Percentiles rank a stretch among this genome's conserved stretches.
phyloP scores from a whole-genome alignment of 2,329 filamentous ascomycete species.

The Camillea tinctor region DNA sequence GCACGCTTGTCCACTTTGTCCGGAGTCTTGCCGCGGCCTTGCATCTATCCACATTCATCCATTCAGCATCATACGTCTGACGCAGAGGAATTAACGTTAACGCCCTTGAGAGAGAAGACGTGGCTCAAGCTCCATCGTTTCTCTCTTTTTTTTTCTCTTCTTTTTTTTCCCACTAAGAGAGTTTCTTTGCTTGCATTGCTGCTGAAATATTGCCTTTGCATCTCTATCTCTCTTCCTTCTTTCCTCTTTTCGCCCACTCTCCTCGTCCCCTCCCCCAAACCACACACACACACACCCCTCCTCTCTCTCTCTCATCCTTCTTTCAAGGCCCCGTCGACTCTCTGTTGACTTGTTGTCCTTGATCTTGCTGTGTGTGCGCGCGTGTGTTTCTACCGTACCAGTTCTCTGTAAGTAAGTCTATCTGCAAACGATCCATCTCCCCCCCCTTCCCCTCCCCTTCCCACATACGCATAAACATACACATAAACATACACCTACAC shows the following conservation, averaged over 20 bases:
- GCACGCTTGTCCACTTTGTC: background rate
- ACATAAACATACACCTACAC: too few species aligned
- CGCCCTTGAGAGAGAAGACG: background rate
- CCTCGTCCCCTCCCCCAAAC: background rate
- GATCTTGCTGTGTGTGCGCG: background rate
- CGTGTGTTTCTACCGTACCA: background rate
- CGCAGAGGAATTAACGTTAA: background rate
- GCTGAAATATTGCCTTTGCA: conserved; percentile 43
- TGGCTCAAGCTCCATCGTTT: background rate
- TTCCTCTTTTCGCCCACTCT: conserved; percentile 16
- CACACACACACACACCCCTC: too few species aligned
- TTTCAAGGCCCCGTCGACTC: background rate
- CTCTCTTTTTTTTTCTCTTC: too few species aligned
- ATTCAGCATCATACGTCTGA: background rate
- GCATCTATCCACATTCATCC: background rate
- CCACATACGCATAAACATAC: too few species aligned
- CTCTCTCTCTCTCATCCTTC: conserved; percentile 5
- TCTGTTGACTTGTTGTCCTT: too few species aligned
- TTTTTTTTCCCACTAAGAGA: conserved; percentile 1
- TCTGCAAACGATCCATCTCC: background rate
- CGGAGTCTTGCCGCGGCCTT: background rate
- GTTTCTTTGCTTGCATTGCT: conserved; percentile 31
- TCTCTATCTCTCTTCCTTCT: conserved; percentile 12
- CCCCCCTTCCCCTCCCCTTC: background rate
- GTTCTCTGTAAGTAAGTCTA: background rate